phyloP scores from a whole-genome alignment of 169 alveolate species.

The Cryptosporidium ubiquitum region DNA sequence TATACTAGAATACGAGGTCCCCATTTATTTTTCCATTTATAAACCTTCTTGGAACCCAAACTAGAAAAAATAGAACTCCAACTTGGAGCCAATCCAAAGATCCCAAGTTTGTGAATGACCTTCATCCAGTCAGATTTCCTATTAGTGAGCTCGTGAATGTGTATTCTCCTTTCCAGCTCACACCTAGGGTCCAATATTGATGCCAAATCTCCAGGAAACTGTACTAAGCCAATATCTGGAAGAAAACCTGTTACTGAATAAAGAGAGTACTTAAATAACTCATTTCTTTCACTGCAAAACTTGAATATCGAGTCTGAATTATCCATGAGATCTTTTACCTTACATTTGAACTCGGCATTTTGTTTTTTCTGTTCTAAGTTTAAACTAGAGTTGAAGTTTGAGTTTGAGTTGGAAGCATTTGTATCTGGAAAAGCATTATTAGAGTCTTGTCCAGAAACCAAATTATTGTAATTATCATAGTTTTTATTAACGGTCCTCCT shows the following conservation, averaged over 20 bases:
- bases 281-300: conserved; percentile 48
- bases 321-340: neutral
- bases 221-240: conserved; percentile 40
- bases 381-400: no score
- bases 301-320: conserved; percentile 14
- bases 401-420: neutral
- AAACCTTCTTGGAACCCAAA: neutral
- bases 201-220: conserved; percentile 39
- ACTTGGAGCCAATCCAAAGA: conserved; percentile 47
- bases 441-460: neutral
- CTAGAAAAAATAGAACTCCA: conserved; percentile 26
- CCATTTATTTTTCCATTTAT: conserved; percentile 36
- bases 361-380: neutral
- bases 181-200: conserved; percentile 39
- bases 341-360: neutral
- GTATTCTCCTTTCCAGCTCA: conserved; percentile 9
- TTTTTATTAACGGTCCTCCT: neutral
- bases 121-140: conserved; percentile 29
- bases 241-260: conserved; percentile 63
- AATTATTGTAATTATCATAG: neutral
- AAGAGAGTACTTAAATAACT: conserved; percentile 15
- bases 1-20: neutral
- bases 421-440: no score
- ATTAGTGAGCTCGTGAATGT: neutral
- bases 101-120: neutral